Conservation (phyloP, 495 filamentous ascomycete species). For the Aspergillus nanangensis region DNA sequence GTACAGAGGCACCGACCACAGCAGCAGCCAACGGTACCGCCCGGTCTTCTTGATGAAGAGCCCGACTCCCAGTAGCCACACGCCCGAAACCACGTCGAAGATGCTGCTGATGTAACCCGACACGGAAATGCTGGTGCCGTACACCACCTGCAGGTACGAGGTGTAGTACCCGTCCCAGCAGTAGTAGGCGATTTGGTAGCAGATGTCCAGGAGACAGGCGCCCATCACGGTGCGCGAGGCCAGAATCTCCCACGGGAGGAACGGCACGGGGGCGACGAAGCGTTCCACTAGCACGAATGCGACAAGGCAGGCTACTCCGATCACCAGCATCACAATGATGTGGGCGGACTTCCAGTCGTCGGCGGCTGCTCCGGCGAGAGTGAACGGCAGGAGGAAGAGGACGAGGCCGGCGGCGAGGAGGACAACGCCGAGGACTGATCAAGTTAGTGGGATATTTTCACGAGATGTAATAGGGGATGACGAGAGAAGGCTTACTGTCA, state of each 20-base stretch:
- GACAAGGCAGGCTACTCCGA: slow-evolving; percentile 50
- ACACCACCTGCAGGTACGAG: slow-evolving; percentile 72
- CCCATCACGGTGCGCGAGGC: slow-evolving; percentile 59
- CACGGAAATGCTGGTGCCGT: slow-evolving; percentile 46
- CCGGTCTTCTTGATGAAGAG: slow-evolving; percentile 49
- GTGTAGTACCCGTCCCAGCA: slow-evolving; percentile 57
- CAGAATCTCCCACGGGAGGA: slow-evolving; percentile 57
- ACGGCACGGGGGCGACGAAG: slow-evolving; percentile 47
- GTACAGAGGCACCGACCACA: slow-evolving; percentile 54
- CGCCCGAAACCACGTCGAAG: slow-evolving; percentile 45
- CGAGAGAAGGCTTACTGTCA: slow-evolving; percentile 28
- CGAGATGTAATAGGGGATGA: neutral
- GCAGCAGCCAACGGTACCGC: slow-evolving; percentile 46
- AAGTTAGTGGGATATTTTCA: neutral
- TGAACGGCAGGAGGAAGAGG: slow-evolving; percentile 60
- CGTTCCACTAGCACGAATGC: slow-evolving; percentile 55
- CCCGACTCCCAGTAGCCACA: slow-evolving; percentile 44
- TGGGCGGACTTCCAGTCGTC: slow-evolving; percentile 44
- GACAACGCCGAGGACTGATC: slow-evolving; percentile 47
- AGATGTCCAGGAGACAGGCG: slow-evolving; percentile 52
- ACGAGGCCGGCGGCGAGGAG: slow-evolving; percentile 54
- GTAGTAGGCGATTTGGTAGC: slow-evolving; percentile 53
- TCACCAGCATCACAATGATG: slow-evolving; percentile 52
- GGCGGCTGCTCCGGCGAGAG: slow-evolving; percentile 39
- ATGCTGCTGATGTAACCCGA: slow-evolving; percentile 52